Evolutionary conservation across 2,329 filamentous ascomycete genomes (phyloP), one percentile per base, ranked within the genome.

Genomic region (Fusarium sublunatum): DNA sequence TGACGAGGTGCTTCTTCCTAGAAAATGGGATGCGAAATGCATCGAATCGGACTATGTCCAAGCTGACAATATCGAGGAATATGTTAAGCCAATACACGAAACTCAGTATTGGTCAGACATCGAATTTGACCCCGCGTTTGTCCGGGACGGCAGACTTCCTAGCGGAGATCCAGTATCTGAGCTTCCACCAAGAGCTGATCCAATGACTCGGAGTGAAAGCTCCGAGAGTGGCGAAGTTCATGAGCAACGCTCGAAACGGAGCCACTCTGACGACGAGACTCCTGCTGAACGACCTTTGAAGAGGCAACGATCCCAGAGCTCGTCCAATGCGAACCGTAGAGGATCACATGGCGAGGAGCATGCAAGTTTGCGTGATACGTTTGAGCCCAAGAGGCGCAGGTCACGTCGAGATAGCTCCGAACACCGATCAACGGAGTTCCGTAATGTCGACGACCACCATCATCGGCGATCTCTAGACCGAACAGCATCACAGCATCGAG

Each of bases 1-100:
- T 35, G 79, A 82, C 19, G 76, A 79, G 13, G 76, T 81, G 7
- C 78, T 82, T 29, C 77, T 82, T 35, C 79, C 81, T 25, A 77
- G 77, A 15, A 74, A 78, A 6, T 79, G 77, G 67, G 75, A 80
- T 61, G 76, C 79, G 11, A 74, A 74, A 19, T 77, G 75, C 51
- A 76, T 82, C 42, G 77, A 78, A 39, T 83, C 81, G 3, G 73
- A 76, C 24, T 83, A 78, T 63, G 78, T 79, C 49, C 77, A 74
- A 22, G 74, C 77, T 31, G 75, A 79, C 15, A 80, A 82, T 55
- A 56, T 75, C 15, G 74, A 77, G 28, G 77, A 80, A 12, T 83
- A 81, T 61, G 69, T 63, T n/a, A 70, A 73, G 26, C 76, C 77
- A 25, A 76, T 83, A 31, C 75, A 79, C 40, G 74, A 77, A 32